Evolutionary conservation across 495 filamentous ascomycete species (phyloP).

Genomic region (Neurospora sp.): DNA sequence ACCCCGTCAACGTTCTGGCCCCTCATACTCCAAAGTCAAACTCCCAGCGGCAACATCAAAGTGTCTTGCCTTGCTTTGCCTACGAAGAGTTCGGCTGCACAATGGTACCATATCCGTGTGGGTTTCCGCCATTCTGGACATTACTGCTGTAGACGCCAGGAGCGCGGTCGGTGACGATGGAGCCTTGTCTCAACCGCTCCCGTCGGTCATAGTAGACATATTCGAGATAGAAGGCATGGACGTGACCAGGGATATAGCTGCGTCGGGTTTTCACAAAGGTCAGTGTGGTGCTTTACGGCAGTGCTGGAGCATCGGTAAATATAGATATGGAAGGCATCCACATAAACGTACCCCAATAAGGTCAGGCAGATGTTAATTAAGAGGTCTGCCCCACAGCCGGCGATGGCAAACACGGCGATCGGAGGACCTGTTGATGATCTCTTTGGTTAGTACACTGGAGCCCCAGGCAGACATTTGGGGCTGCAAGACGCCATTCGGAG

Average conservation of each 20-base stretch:
- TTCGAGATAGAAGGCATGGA: conserved; percentile 88
- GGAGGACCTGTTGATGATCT: conserved; percentile 27
- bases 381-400: conserved; percentile 62
- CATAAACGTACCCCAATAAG: conserved; percentile 35
- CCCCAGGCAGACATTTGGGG: not conserved
- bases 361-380: conserved; percentile 86
- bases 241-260: conserved; percentile 68
- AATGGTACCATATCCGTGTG: conserved; percentile 41
- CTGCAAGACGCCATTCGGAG: not conserved
- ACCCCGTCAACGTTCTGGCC: not conserved
- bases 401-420: conserved; percentile 29
- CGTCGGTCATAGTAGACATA: conserved; percentile 75
- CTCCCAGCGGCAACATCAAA: not conserved
- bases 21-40: not conserved
- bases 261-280: not conserved
- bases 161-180: conserved; percentile 38
- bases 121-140: conserved; percentile 59
- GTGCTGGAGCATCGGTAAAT: not conserved
- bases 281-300: not conserved
- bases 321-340: not conserved
- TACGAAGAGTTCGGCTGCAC: conserved; percentile 17
- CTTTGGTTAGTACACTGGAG: not conserved
- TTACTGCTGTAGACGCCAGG: conserved; percentile 74
- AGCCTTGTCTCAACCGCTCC: conserved; percentile 45
- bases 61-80: not conserved